phyloP scores from a whole-genome alignment of 2,329 filamentous ascomycete species.

The Pseudohalonectria lignicola region DNA sequence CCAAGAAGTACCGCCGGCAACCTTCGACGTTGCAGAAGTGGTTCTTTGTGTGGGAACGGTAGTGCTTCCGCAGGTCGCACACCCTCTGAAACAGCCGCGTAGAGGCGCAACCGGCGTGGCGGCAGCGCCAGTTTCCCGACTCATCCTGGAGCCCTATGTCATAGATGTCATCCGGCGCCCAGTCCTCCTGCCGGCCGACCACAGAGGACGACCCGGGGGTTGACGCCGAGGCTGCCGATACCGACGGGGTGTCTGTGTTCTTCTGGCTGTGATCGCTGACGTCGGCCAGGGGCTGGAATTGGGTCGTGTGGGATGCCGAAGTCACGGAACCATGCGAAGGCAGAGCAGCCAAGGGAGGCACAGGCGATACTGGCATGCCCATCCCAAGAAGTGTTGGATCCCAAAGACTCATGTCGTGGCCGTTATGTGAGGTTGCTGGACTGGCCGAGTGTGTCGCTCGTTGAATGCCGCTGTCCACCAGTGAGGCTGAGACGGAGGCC shows the following conservation, averaged over 20 bases:
- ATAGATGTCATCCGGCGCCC: not conserved
- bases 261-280: not conserved
- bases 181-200: not conserved
- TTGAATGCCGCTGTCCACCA: too few species aligned
- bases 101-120: not conserved
- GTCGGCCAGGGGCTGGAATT: too few species aligned
- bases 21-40: not conserved
- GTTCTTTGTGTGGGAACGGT: not conserved
- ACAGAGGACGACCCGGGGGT: not conserved
- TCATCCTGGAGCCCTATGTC: not conserved
- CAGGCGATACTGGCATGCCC: too few species aligned
- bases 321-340: too few species aligned
- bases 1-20: not conserved
- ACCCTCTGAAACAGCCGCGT: not conserved
- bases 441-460: too few species aligned
- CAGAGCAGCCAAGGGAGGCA: too few species aligned
- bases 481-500: too few species aligned
- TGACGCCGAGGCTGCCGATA: not conserved
- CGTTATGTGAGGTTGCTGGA: too few species aligned
- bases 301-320: too few species aligned
- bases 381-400: too few species aligned
- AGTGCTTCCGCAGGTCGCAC: conserved; percentile 1
- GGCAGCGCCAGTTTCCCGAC: not conserved
- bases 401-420: too few species aligned
- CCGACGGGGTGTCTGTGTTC: not conserved